These are phyloP conservation scores for Fusarium sp. DNA, from an alignment of 2,329 filamentous ascomycete species.

Conservation along the genomic window DNA sequence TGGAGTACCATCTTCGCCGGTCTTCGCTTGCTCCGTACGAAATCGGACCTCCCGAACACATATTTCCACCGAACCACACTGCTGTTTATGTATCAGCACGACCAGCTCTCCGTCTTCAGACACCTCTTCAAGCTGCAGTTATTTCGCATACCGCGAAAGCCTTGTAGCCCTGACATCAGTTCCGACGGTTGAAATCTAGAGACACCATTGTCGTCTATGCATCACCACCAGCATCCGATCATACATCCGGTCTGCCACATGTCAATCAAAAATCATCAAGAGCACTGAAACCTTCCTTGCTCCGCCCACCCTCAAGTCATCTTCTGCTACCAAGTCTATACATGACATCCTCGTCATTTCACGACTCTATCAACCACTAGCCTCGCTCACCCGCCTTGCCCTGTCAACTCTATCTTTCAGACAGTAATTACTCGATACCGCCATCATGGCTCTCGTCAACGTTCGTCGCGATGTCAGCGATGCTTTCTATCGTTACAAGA, in stretches of 20 bases:
- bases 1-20: constrained; percentile 19
- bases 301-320: constrained; percentile 50
- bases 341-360: constrained; percentile 50
- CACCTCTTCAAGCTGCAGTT: constrained; percentile 95
- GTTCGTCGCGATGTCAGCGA: constrained; percentile 98
- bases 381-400: constrained; percentile 23
- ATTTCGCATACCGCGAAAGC: constrained; percentile 96
- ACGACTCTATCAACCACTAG: constrained; percentile 29
- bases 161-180: constrained; percentile 86
- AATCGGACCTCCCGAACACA: constrained; percentile 41
- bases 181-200: constrained; percentile 83
- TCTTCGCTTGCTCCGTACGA: constrained; percentile 21
- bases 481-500: constrained; percentile 99
- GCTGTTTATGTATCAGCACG: constrained; percentile 99
- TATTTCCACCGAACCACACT: constrained; percentile 47
- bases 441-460: constrained; percentile 96
- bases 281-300: constrained; percentile 61
- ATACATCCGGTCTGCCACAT: constrained; percentile 61
- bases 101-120: constrained; percentile 88
- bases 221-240: constrained; percentile 60
- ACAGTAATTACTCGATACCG: constrained; percentile 48
- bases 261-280: constrained; percentile 61
- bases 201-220: constrained; percentile 62
- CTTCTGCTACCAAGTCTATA: constrained; percentile 46
- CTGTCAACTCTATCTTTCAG: constrained; percentile 26